These are phyloP conservation scores for Acacia concinna DNA, from an alignment of 331 rosid species.

Conservation along the genomic window DNA sequence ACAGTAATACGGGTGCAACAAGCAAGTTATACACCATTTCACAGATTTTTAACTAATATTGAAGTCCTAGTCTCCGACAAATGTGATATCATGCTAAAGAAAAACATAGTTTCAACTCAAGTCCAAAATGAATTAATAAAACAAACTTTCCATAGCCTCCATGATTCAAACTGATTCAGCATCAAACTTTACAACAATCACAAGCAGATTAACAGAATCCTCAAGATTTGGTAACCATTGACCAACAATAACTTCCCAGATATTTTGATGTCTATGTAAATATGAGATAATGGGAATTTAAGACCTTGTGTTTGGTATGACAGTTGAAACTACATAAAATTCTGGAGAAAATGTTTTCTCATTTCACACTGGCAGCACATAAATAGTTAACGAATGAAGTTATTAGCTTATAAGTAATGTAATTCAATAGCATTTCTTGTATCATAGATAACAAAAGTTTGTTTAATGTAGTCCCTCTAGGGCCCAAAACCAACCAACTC, in stretches of 20 bases:
- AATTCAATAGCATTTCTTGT: constrained; percentile 11
- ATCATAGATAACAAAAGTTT: constrained; percentile 1
- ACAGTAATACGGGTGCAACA: neutral
- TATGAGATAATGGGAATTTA: constrained; percentile 12
- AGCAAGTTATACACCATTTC: constrained; percentile 1
- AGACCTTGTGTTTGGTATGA: neutral
- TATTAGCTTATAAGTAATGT: neutral
- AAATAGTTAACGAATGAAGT: neutral
- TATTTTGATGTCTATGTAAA: neutral
- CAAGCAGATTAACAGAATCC: neutral
- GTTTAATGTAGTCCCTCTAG: neutral
- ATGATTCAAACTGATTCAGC: neutral
- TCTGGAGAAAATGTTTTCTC: neutral
- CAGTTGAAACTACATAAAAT: neutral
- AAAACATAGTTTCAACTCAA: neutral
- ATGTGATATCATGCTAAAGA: neutral
- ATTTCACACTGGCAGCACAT: neutral
- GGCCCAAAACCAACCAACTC: neutral
- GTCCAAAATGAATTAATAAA: neutral
- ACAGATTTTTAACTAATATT: neutral
- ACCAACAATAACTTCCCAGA: constrained; percentile 1
- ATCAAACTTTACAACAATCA: constrained; percentile 2
- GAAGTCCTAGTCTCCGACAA: neutral
- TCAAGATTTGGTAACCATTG: neutral
- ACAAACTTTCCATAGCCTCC: constrained; percentile 3